Base-by-base conservation (phyloP, 23 red algal genomes). In the Gracilaria vermiculophylla region DNA sequence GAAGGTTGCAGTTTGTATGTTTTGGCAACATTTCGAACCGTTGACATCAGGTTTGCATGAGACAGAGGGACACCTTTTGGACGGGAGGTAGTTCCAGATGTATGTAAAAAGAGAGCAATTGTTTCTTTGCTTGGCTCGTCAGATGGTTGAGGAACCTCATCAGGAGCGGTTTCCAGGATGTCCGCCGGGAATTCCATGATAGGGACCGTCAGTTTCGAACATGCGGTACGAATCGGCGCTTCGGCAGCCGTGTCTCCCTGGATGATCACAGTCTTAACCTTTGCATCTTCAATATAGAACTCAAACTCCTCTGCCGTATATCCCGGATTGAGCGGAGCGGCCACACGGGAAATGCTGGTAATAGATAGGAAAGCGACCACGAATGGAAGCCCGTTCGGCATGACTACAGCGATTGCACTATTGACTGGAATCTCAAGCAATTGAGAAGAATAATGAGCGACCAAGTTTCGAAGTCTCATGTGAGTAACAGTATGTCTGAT, bases 31-130 rank as follows among this genome's bases (percentile, higher is more conserved):
- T 97, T 97, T 27, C 47, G 37, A 11, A 97, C 43, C 23, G 87
- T 86, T 23, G 69, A 32, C 50, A 71, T 72, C 47, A 97, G 53
- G 70, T 97, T 97, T 33, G 71, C 53, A 43, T 97, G 94, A 51
- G 94, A 88, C 8, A 97, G 79, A 5, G 94, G 94, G 0, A 97
- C 94, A 8, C 94, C 94, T 67, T 97, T 97, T 14, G 94, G 94
- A 35, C 86, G 82, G 12, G 87, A 92, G 13, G 94, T 97, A 39
- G 94, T 97, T 65, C 94, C 94, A 15, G 79, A 87, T 14, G 94
- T 97, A 75, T 97, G 94, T 41, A 97, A 77, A 61, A 97, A 97
- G 49, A 97, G 45, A 21, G 74, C 89, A 70, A 78, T 71, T 3
- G 67, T 70, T 6, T 85, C 91, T 17, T 29, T 24, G 31, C 47